Evolutionary conservation across 768 basidiomycete genomes (phyloP), one percentile per base, ranked within the genome.

Genomic region (Xerocomellus intermedius): DNA sequence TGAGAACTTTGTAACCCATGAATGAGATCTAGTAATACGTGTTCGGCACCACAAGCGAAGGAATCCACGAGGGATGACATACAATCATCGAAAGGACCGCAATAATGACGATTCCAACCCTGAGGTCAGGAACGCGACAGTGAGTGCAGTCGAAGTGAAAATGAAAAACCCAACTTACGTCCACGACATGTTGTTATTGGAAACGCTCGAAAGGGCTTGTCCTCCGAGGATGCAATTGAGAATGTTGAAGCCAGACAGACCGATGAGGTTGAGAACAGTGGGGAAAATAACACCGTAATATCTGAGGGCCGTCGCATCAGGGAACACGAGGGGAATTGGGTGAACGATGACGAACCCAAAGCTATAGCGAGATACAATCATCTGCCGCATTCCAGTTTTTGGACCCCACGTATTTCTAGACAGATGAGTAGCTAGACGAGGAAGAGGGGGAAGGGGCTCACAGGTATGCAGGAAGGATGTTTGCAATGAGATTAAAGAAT

Each of bases 31-130:
- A 24, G 0, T 82, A 24, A 0, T 17, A 26, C 5, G 30, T 48
- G 52, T 42, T 45, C 30, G 52, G 50, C 35, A 57, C 30, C 17
- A 47, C 36, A 42, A 42, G 43, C 22, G 36, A 33, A 26, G 13
- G 38, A 36, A 45, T 36, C 43, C 37, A 41, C 5, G 41, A n/a
- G 37, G 44, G 30, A 56, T 42, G 52, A 76, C 74, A 53, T 64
- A 83, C 75, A 22, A 87, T 56, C 30, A 94, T 79, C 3, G 89
- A 85, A 32, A 90, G 74, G 30, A 87, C 56, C 0, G 82, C 79
- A 39, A 93, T 84, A 48, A 94, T 83, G 32, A 91, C 86, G 51
- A 94, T 94, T 3, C 92, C 92, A 26, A 94, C 84, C 48, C 86
- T 89, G 57, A 28, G 41, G 13, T 32, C 33, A 51, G 58, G 51